Evolutionary conservation across 1,139 yeast genomes (phyloP), one percentile per base, ranked within the genome.

Genomic region (Eremothecium gossypii): DNA sequence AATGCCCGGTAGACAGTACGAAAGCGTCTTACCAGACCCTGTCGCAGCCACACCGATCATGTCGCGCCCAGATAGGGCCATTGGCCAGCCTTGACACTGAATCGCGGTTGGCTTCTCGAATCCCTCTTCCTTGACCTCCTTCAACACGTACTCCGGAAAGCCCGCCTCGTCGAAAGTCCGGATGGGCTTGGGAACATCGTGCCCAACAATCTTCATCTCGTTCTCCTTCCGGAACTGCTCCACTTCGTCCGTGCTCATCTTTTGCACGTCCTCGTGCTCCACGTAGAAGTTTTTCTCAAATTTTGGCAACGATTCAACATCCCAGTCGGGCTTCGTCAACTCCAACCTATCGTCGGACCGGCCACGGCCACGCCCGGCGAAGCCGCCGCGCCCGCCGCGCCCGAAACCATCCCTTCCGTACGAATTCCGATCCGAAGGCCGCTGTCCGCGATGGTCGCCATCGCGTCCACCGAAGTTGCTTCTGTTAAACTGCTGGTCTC

Each of bases 1-100:
- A 64, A 91, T 89, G 50, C 94, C 81, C 51, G 98, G 98, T 60
- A 91, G 75, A 74, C 96, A 86, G 73, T 89, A 91, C 37, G 96
- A 84, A 57, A 91, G 75, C 49, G 98, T 91, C 74, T 91, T 91
- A 74, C 98, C 98, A 45, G 96, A 87, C 69, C 98, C 98, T 55
- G 98, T 91, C 54, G 96, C 83, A 46, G 98, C 97, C 65, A 91
- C 83, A 74, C 98, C 98, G 67, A 91, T 83, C 89, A 91, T 85
- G 67, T 91, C 97, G 70, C 97, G 83, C 72, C 98, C 98, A 58
- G 91, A 80, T 50, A 89, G 74, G 62, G 98, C 98, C 98, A 91
- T 91, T 49, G 98, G 98, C 98, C 98, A 91, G 70, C 98, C 98
- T 72, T 93, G 98, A 67, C 96, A 85, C 71, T 91, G 98, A 63